Conservation (phyloP, 139 green algal genomes). For the Coelastrella sp. region DNA sequence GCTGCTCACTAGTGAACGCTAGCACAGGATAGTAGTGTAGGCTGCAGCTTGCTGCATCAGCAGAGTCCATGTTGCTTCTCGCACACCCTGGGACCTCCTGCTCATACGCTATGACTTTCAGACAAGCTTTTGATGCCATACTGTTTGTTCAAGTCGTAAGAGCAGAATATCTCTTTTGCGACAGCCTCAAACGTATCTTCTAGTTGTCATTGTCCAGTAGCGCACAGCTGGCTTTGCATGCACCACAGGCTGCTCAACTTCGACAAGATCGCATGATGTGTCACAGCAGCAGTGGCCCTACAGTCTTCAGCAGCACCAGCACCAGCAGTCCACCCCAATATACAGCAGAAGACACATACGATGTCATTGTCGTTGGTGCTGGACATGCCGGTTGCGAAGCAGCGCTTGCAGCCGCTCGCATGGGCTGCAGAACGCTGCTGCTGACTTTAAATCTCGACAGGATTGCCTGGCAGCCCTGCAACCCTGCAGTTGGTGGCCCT, state of each 20-base stretch:
- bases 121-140: too few relatives aligned
- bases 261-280: not conserved
- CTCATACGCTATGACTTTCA: too few relatives aligned
- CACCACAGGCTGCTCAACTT: not conserved
- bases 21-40: too few relatives aligned
- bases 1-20: too few relatives aligned
- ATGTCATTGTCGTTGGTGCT: conserved; percentile 96
- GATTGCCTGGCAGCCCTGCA: conserved; percentile 97
- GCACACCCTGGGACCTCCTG: too few relatives aligned
- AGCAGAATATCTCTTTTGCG: too few relatives aligned
- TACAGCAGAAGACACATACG: conserved; percentile 85
- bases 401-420: conserved; percentile 88
- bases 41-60: too few relatives aligned
- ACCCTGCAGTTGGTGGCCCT: conserved; percentile 91
- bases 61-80: too few relatives aligned
- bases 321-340: not conserved
- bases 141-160: too few relatives aligned
- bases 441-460: conserved; percentile 96
- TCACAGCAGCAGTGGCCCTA: not conserved
- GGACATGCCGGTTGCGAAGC: conserved; percentile 98
- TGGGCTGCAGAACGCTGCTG: conserved; percentile 91
- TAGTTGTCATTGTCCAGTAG: too few relatives aligned
- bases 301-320: not conserved
- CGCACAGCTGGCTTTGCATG: not conserved
- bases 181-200: too few relatives aligned